phyloP scores from a whole-genome alignment of 2,329 filamentous ascomycete genomes.

The Dothideomycetes sp. region DNA sequence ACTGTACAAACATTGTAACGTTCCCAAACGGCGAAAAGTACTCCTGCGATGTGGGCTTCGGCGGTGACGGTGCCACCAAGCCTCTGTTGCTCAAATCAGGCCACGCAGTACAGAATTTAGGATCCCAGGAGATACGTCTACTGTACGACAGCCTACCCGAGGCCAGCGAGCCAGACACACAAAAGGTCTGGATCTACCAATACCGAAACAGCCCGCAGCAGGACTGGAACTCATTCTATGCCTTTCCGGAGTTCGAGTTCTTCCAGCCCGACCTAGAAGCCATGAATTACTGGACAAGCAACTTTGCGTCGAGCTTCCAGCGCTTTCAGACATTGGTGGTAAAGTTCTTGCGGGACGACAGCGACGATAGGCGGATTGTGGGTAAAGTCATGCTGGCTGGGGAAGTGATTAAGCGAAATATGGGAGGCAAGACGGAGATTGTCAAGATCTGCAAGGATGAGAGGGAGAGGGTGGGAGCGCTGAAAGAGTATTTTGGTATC shows the following conservation, averaged over 20 bases:
- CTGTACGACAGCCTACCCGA: not conserved
- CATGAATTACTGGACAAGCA: conserved; percentile 45
- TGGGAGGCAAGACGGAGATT: conserved; percentile 31
- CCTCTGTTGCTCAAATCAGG: conserved; percentile 40
- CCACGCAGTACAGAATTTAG: not conserved
- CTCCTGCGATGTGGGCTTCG: conserved; percentile 53
- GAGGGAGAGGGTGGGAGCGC: conserved; percentile 27
- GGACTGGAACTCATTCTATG: conserved; percentile 32
- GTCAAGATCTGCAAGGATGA: conserved; percentile 31
- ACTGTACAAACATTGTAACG: conserved; percentile 33
- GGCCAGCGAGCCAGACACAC: not conserved
- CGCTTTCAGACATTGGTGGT: conserved; percentile 24
- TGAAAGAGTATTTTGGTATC: conserved; percentile 35
- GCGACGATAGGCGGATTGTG: conserved; percentile 20
- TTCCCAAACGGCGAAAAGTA: conserved; percentile 39
- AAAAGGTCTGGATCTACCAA: conserved; percentile 35
- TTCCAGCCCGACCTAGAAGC: conserved; percentile 45
- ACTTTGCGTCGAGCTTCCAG: conserved; percentile 24
- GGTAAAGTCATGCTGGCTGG: conserved; percentile 31
- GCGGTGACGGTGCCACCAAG: conserved; percentile 47
- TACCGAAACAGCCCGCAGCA: conserved; percentile 29
- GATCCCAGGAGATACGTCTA: not conserved
- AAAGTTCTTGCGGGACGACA: conserved; percentile 24
- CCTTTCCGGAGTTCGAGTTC: conserved; percentile 41
- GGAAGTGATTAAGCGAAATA: conserved; percentile 32